Conservation (phyloP, 2,329 filamentous ascomycete species). For the Colletotrichum eremochloae region DNA sequence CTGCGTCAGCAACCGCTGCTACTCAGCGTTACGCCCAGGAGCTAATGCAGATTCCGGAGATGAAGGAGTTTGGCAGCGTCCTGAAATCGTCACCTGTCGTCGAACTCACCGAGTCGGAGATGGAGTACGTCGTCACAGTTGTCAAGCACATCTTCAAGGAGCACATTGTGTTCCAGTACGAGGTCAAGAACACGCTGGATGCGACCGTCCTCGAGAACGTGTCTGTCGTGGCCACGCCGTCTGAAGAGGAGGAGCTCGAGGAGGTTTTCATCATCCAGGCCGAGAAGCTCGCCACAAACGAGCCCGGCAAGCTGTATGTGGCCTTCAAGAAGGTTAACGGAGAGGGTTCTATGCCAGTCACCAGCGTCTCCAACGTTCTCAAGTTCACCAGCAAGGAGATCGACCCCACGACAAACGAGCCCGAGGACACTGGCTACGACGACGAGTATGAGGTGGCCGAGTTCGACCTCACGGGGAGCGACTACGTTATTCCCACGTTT, state of each 20-base stretch:
- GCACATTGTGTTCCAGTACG: conserved; percentile 94
- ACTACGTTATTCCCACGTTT: conserved; percentile 94
- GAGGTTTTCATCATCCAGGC: conserved; percentile 96
- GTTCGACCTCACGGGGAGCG: conserved; percentile 89
- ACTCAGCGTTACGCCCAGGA: conserved; percentile 92
- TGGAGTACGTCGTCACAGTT: conserved; percentile 93
- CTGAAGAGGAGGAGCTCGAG: conserved; percentile 85
- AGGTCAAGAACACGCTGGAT: conserved; percentile 96
- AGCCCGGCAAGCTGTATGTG: conserved; percentile 94
- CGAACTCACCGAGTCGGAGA: conserved; percentile 96
- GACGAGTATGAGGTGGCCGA: conserved; percentile 98
- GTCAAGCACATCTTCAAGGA: conserved; percentile 99
- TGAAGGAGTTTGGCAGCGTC: conserved; percentile 88
- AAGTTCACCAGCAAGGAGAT: conserved; percentile 99
- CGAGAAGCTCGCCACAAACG: conserved; percentile 83
- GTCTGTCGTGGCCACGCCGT: conserved; percentile 82
- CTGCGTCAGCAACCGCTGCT: conserved; percentile 80
- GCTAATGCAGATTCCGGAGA: conserved; percentile 88
- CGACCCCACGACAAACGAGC: conserved; percentile 91
- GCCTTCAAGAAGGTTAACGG: conserved; percentile 89
- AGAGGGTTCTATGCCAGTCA: conserved; percentile 80
- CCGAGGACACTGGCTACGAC: conserved; percentile 92
- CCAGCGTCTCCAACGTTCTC: conserved; percentile 90
- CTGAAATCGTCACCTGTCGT: conserved; percentile 91
- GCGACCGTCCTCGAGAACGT: conserved; percentile 93